Evolutionary conservation across 2,329 filamentous ascomycete species (phyloP), one percentile per base, ranked within the genome.

Genomic region (Talaromyces sp.): DNA sequence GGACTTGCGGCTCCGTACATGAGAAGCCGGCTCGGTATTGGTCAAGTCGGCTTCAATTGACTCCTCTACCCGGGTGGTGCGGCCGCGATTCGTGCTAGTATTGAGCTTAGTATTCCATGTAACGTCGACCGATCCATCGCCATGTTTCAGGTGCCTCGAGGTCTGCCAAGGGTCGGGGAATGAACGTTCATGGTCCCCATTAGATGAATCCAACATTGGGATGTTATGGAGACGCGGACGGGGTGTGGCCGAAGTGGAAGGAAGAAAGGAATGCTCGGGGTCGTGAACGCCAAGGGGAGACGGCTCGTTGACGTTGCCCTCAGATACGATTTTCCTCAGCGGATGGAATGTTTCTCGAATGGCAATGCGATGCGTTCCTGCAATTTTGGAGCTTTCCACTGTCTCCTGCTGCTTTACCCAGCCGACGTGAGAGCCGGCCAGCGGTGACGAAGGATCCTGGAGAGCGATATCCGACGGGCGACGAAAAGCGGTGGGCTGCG

Each of bases 1-100:
- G 49, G 86, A 84, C 72, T 88, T 88, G 60, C 86, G 80, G 70
- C 84, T 87, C 62, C 86, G 80, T 52, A 83, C 82, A 65, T 84
- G 80, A 27, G 79, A 75, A 29, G 77, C 73, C 32, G 76, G 78
- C 66, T 87, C 85, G 4, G 80, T 76, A 65, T 84, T 84, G 46
- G 84, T 78, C 60, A 88, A 69, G 31, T 84, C 86, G 19, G 85
- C 86, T 70, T 87, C 84, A 62, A 88, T 87, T 50, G 84, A 82
- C 70, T 84, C 85, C 58, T 87, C 85, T 26, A 86, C 80, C 53
- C 79, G 78, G 8, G 75, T 72, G 35, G 75, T 71, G 50, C 80
- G 79, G 52, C 77, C 74, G 59, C 75, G 71, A 66, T 75, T 78
- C 13, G 74, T 68, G 61, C 75, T 78, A 41, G 77, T 74, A 46